Evolutionary conservation across 441 rosid genomes (phyloP).

Genomic region (Adansonia grandidieri): DNA sequence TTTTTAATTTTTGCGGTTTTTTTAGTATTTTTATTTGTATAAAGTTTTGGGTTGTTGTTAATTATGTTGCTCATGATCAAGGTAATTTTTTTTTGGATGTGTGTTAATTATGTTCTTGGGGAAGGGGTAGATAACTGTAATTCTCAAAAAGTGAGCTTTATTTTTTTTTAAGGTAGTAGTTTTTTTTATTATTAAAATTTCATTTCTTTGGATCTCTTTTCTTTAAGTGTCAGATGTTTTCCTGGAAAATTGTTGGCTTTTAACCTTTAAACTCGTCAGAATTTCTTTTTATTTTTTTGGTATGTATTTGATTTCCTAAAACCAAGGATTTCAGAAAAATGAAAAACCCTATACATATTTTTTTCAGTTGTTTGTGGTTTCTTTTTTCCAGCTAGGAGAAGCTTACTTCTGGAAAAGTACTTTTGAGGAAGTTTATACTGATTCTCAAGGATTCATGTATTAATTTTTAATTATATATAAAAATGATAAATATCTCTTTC

Average conservation of each 20-base stretch:
- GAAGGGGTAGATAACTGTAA: conserved; percentile 20
- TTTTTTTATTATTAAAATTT: conserved; percentile 28
- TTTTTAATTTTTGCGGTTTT: conserved; percentile 4
- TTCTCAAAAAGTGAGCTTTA: conserved; percentile 16
- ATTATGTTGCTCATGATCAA: conserved; percentile 36
- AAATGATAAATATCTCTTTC: conserved; percentile 1
- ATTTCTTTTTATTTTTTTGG: background rate
- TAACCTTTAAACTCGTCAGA: conserved; percentile 25
- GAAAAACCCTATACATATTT: background rate
- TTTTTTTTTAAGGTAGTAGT: background rate
- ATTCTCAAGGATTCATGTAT: conserved; percentile 15
- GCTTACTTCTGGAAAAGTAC: background rate
- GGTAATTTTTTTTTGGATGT: conserved; percentile 19
- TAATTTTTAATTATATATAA: conserved; percentile 3
- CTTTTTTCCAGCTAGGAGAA: conserved; percentile 9
- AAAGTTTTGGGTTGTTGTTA: conserved; percentile 33
- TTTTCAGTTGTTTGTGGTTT: background rate
- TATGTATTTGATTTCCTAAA: background rate
- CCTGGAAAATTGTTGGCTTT: conserved; percentile 32
- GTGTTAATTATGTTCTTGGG: conserved; percentile 33
- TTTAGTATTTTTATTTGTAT: conserved; percentile 24
- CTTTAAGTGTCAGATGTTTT: conserved; percentile 42
- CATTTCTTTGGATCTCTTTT: conserved; percentile 28
- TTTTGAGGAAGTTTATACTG: background rate
- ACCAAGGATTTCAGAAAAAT: background rate